Conservation (phyloP, 23 red algal species). For the Gracilaria vermiculophylla region DNA sequence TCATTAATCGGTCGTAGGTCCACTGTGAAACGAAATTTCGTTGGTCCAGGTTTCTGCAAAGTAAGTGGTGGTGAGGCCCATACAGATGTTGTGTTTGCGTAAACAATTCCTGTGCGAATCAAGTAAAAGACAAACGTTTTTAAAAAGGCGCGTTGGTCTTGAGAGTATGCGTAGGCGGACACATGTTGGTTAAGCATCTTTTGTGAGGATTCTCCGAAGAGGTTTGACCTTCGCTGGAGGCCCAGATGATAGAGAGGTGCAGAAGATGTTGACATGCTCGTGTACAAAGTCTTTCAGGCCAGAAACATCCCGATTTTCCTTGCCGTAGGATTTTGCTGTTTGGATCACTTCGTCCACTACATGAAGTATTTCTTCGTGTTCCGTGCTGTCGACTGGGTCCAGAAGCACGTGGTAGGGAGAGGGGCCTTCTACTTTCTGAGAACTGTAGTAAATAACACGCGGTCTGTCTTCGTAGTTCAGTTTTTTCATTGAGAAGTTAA, state of each 20-base stretch:
- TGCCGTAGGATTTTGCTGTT: no score
- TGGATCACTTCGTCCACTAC: no score
- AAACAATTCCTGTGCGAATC: neutral
- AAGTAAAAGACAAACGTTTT: neutral
- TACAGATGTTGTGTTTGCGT: neutral
- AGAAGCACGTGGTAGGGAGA: no score
- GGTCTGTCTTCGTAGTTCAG: no score
- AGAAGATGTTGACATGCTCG: neutral
- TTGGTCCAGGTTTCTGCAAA: constrained; percentile 7
- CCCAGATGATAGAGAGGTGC: neutral
- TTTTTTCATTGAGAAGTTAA: no score
- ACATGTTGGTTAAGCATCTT: neutral
- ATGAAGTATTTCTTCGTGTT: no score
- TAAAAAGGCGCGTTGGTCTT: neutral
- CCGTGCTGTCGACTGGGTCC: no score
- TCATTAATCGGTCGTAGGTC: neutral
- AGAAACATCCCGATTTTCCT: no score
- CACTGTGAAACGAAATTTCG: neutral
- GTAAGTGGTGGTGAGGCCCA: neutral
- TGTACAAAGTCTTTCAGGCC: neutral
- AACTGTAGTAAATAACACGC: no score
- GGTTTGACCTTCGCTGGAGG: neutral
- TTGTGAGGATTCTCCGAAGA: neutral
- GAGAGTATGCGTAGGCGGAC: neutral
- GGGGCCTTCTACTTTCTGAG: no score